These are phyloP conservation scores for Neoboletus brunneissimus DNA, from an alignment of 768 basidiomycete genomes.

Conservation along the genomic window DNA sequence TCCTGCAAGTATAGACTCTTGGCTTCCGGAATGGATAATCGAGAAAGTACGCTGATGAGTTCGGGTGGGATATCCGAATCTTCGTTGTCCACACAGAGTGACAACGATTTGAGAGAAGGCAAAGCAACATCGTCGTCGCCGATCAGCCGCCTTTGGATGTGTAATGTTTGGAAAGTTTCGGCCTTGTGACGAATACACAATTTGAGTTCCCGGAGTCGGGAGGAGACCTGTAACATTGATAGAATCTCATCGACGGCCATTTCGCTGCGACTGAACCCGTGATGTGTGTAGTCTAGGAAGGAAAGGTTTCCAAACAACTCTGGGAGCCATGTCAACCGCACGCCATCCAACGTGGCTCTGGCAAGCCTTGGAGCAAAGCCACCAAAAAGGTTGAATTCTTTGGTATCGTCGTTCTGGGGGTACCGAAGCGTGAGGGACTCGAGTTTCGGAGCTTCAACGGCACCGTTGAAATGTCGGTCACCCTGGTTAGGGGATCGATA, in stretches of 20 bases:
- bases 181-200: conserved; percentile 51
- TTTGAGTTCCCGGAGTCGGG: conserved; percentile 50
- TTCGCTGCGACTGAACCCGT: conserved; percentile 59
- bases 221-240: conserved; percentile 54
- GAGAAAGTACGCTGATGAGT: conserved; percentile 49
- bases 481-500: conserved; percentile 12
- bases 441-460: conserved; percentile 41
- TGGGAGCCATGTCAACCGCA: conserved; percentile 61
- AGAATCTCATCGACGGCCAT: conserved; percentile 58
- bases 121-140: conserved; percentile 38
- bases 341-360: conserved; percentile 57
- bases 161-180: conserved; percentile 16
- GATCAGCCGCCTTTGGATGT: conserved; percentile 16
- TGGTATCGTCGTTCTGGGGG: conserved; percentile 65
- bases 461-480: conserved; percentile 10
- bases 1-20: conserved; percentile 49
- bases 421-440: conserved; percentile 58
- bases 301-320: conserved; percentile 60
- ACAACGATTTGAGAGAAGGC: conserved; percentile 46
- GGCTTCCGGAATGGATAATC: conserved; percentile 48
- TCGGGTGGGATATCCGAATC: conserved; percentile 68
- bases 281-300: conserved; percentile 69
- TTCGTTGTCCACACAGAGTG: conserved; percentile 47
- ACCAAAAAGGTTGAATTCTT: conserved; percentile 62
- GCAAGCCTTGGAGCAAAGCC: conserved; percentile 57